Evolutionary conservation across 345 rosid species (phyloP).

Genomic region (Heritiera fomes): DNA sequence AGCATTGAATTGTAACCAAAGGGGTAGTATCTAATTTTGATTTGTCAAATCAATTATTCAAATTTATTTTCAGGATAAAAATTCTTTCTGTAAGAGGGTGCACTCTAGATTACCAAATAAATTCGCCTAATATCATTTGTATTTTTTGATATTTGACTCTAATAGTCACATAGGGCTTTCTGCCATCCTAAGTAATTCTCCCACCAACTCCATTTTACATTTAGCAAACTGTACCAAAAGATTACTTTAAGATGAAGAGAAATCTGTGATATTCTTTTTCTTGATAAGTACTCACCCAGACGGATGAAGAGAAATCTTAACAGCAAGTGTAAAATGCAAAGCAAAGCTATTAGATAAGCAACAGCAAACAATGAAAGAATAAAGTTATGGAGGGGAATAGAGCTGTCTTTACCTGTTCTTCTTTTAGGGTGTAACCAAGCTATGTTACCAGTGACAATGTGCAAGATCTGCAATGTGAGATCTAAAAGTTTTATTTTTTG

Average conservation of each 20-base stretch:
- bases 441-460: too few species aligned
- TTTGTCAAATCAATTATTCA: conserved; percentile 1
- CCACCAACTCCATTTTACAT: conserved; percentile 8
- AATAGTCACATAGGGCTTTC: neutral
- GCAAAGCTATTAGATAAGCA: too few species aligned
- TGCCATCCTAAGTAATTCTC: neutral
- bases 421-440: too few species aligned
- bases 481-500: too few species aligned
- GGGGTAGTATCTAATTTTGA: neutral
- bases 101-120: neutral
- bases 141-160: neutral
- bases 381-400: too few species aligned
- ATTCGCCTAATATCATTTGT: neutral
- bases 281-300: too few species aligned
- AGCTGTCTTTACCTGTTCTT: too few species aligned
- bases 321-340: too few species aligned
- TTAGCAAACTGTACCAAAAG: neutral
- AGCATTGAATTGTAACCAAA: neutral
- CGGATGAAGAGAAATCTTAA: too few species aligned
- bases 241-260: neutral
- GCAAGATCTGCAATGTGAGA: too few species aligned
- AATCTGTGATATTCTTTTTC: neutral
- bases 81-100: neutral
- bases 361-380: too few species aligned
- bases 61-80: neutral